A percentile compares a stretch with the other conserved stretches of the same genome.
Conservation (phyloP, 1,284 basidiomycete species). For the Stereum hirsutum region DNA sequence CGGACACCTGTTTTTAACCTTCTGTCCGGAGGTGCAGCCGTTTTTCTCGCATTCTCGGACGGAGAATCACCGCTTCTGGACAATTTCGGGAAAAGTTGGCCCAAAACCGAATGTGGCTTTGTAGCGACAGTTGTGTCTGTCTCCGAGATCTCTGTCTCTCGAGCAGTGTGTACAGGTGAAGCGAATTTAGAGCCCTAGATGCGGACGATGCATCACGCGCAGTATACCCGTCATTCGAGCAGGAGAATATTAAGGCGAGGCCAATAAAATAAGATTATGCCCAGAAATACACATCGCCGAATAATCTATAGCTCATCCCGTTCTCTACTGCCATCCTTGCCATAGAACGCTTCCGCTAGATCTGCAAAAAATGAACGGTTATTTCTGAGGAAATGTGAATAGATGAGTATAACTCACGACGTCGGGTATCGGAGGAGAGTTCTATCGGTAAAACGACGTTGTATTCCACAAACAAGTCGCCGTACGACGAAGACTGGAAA, state of each 20-base stretch:
- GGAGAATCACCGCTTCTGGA: too few species aligned
- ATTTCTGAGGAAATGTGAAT: background rate
- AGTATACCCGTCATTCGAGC: too few species aligned
- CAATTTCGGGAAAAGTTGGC: too few species aligned
- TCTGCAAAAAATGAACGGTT: conserved; percentile 24
- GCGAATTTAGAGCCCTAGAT: too few species aligned
- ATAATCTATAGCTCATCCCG: conserved; percentile 45
- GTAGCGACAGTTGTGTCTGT: too few species aligned
- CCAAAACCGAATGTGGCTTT: too few species aligned
- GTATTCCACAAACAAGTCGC: conserved; percentile 88
- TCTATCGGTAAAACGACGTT: conserved; percentile 77
- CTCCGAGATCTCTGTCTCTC: too few species aligned
- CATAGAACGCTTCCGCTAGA: conserved; percentile 46
- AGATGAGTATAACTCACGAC: conserved; percentile 38
- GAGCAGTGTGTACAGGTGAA: too few species aligned
- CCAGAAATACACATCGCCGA: background rate
- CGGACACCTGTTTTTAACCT: too few species aligned
- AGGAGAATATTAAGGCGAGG: background rate
- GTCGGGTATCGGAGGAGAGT: conserved; percentile 53
- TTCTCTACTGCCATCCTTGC: conserved; percentile 19
- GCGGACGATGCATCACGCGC: too few species aligned
- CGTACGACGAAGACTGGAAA: conserved; percentile 52
- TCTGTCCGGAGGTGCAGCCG: too few species aligned
- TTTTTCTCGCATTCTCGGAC: too few species aligned
- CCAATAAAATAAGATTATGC: conserved; percentile 8